phyloP scores from a whole-genome alignment of 352 stramenopile genomes.

The Globisporangium ultimum region DNA sequence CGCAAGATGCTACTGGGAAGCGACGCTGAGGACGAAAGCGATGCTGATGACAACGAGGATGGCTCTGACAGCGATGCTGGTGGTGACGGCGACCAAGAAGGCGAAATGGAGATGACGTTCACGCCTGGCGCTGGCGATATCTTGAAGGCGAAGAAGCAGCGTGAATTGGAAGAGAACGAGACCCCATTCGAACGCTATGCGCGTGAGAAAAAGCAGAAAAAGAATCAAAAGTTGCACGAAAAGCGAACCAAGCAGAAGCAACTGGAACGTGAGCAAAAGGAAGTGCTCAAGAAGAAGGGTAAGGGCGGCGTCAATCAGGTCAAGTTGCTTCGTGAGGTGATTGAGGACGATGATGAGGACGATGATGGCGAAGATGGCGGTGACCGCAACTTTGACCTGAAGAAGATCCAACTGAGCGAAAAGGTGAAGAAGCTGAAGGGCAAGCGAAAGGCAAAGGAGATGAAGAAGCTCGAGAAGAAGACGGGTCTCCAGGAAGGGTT shows the following conservation, averaged over 20 bases:
- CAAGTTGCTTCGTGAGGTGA: constrained; percentile 55
- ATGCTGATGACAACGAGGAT: constrained; percentile 22
- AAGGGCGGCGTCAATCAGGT: constrained; percentile 35
- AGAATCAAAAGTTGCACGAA: constrained; percentile 82
- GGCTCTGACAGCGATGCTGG: constrained; percentile 16
- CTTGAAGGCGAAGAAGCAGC: constrained; percentile 71
- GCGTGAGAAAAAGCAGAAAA: constrained; percentile 84
- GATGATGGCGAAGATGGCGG: constrained; percentile 29
- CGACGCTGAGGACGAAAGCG: constrained; percentile 59
- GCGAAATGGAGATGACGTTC: constrained; percentile 86
- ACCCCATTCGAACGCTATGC: constrained; percentile 83
- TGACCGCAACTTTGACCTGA: constrained; percentile 87
- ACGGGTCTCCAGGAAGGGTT: constrained; percentile 73
- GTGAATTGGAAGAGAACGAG: constrained; percentile 72
- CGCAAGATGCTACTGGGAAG: constrained; percentile 76
- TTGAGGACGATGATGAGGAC: constrained; percentile 35
- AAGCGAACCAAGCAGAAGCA: constrained; percentile 67
- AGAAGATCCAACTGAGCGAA: constrained; percentile 68
- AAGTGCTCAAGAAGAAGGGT: constrained; percentile 65
- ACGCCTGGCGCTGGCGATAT: constrained; percentile 64
- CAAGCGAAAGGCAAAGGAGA: constrained; percentile 75
- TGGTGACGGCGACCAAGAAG: constrained; percentile 22
- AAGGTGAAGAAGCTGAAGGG: constrained; percentile 75
- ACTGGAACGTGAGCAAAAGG: constrained; percentile 57
- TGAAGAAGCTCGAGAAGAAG: constrained; percentile 66